Evolutionary conservation across 805 yeast genomes (phyloP), one percentile per base, ranked within the genome.

Genomic region (Scheffersomyces coipomensis): DNA sequence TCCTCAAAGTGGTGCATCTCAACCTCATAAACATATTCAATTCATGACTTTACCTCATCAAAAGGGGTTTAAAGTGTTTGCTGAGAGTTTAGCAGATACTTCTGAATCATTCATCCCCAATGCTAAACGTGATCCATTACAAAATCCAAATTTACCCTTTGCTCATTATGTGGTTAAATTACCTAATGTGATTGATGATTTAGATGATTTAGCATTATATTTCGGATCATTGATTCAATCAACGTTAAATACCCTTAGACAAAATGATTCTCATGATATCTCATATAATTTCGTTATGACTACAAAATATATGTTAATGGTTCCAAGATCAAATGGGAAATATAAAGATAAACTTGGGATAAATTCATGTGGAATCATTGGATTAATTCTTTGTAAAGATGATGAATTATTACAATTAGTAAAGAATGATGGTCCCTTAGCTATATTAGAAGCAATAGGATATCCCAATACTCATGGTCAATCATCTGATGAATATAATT

Each of bases 21-120:
- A 89, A 54, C 83, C 86, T 34, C 99, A 91, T 66, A 88, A 87
- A 57, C 99, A 91, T 63, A 62, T 93, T 46, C 99, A 93, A 63
- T 81, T 90, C 62, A 68, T 91, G 75, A 71, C 79, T 32, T 66
- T 86, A 32, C 95, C 96, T 2, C 57, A 64, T 6, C 16, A 13
- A 26, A 34, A 51, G 7, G 64, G 70, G 17, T 82, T 80, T 56
- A 61, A 60, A 1, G 76, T 85, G 5, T 80, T 76, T 55, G 84
- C 87, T 37, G 82, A 79, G 33, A 32, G 19, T 1, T 35, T 66
- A n/a, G 56, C 57, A 2, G 52, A 75, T n/a, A 66, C 74, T 13
- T 61, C 68, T 4, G 69, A 67, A 3, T 70, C 76, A 29, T 83
- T 69, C 53, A 59, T 83, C 24, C 89, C 42, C 19, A 36, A 26